These are phyloP conservation scores for Diaporthe citriasiana DNA, from an alignment of 2,329 filamentous ascomycete genomes.

Conservation along the genomic window DNA sequence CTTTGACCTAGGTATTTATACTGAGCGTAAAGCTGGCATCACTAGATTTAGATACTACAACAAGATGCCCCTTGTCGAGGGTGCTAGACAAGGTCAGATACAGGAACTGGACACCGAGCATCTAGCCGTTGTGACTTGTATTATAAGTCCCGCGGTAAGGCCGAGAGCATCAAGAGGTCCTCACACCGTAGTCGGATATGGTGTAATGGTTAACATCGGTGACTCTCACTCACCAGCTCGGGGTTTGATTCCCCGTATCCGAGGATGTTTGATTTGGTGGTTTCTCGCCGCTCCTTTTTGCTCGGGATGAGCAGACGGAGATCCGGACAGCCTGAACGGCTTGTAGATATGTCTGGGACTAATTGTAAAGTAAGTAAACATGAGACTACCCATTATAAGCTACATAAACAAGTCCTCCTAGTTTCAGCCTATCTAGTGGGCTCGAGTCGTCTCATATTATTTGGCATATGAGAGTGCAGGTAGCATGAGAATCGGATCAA, in stretches of 20 bases:
- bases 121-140: background rate
- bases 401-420: background rate
- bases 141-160: background rate
- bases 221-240: slow-evolving; percentile 1
- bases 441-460: background rate
- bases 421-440: background rate
- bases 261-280: background rate
- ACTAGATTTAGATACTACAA: slow-evolving; percentile 18
- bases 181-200: slow-evolving; percentile 1
- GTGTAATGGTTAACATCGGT: slow-evolving; percentile 3
- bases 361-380: no score
- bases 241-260: background rate
- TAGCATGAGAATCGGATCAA: background rate
- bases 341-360: background rate
- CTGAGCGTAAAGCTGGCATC: slow-evolving; percentile 12
- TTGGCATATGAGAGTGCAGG: background rate
- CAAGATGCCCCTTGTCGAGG: background rate
- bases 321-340: background rate
- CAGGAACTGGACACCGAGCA: background rate
- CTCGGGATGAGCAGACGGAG: background rate
- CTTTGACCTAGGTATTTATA: background rate
- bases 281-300: background rate
- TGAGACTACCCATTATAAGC: background rate
- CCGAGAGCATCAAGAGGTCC: background rate
- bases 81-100: slow-evolving; percentile 5